Percentiles rank a stretch among this genome's conserved stretches.
Evolutionary conservation across 2,329 filamentous ascomycete genomes (phyloP).

Genomic region (Teratosphaeria epicoccoides): DNA sequence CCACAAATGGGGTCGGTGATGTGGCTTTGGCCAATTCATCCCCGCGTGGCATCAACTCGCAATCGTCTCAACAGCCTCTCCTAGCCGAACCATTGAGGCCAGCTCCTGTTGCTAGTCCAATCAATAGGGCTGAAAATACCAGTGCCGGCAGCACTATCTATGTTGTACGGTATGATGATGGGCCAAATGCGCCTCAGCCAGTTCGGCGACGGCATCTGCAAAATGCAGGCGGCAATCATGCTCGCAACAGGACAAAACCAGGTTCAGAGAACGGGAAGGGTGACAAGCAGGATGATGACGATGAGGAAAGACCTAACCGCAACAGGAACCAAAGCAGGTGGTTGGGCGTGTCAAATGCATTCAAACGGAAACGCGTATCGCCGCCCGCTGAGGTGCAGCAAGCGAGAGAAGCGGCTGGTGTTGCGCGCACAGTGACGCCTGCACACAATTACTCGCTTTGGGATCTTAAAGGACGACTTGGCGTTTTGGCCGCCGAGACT

Average conservation of each 20-base stretch:
- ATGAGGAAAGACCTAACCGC: conserved; percentile 13
- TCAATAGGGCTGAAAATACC: conserved; percentile 50
- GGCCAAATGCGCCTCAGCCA: conserved; percentile 36
- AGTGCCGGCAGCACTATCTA: conserved; percentile 56
- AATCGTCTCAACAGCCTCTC: neutral
- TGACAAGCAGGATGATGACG: conserved; percentile 17
- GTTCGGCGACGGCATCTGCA: conserved; percentile 17
- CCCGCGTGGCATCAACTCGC: conserved; percentile 2
- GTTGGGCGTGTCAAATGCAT: conserved; percentile 45
- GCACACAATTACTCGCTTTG: conserved; percentile 35
- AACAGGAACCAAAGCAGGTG: conserved; percentile 30
- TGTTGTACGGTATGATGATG: conserved; percentile 50
- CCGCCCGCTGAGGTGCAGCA: conserved; percentile 50
- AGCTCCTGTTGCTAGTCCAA: conserved; percentile 40
- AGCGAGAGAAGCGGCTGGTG: conserved; percentile 10
- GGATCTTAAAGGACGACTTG: conserved; percentile 35
- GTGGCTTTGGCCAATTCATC: conserved; percentile 14
- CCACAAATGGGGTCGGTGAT: conserved; percentile 7
- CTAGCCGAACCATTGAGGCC: conserved; percentile 31
- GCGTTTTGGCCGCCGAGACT: conserved; percentile 38
- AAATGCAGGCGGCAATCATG: conserved; percentile 5
- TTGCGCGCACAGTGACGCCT: conserved; percentile 22
- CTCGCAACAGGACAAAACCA: conserved; percentile 6
- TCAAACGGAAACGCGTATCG: conserved; percentile 47
- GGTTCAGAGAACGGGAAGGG: conserved; percentile 13